Percentiles rank a stretch among this genome's conserved stretches.
These are phyloP conservation scores for Rusavskia elegans DNA, from an alignment of 495 filamentous ascomycete genomes.

Conservation along the genomic window DNA sequence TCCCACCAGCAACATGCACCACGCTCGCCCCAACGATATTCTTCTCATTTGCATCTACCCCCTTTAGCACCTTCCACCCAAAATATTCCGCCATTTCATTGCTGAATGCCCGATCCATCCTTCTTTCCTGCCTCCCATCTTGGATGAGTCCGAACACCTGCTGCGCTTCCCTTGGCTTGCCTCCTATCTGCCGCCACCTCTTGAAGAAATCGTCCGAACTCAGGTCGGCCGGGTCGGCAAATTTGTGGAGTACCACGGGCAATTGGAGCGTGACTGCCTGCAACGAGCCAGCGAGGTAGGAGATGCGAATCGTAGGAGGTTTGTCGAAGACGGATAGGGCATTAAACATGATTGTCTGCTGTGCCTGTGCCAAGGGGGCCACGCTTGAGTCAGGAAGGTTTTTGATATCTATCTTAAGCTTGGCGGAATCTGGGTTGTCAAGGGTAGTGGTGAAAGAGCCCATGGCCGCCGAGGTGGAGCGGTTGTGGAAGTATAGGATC, in stretches of 20 bases:
- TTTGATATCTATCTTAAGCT: constrained; percentile 69
- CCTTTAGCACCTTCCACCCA: constrained; percentile 70
- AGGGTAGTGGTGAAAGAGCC: constrained; percentile 87
- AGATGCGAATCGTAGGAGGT: constrained; percentile 81
- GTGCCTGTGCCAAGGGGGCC: constrained; percentile 56
- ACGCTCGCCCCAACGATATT: constrained; percentile 93
- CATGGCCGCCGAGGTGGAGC: constrained; percentile 56
- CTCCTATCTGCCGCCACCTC: constrained; percentile 96
- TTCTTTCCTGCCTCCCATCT: constrained; percentile 27
- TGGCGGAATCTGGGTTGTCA: constrained; percentile 57
- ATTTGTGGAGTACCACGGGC: constrained; percentile 80
- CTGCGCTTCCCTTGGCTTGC: constrained; percentile 70
- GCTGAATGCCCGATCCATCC: constrained; percentile 41
- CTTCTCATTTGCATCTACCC: constrained; percentile 76
- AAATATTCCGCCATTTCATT: constrained; percentile 58
- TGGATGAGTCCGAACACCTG: constrained; percentile 55
- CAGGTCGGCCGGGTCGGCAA: constrained; percentile 81
- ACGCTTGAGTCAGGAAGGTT: constrained; percentile 76
- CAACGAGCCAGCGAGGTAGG: constrained; percentile 82
- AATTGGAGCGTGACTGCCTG: constrained; percentile 87
- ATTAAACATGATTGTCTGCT: constrained; percentile 91
- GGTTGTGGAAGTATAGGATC: constrained; percentile 91
- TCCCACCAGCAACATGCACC: constrained; percentile 68
- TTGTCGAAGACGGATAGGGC: constrained; percentile 66
- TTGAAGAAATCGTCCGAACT: constrained; percentile 92